A percentile compares a stretch with the other conserved stretches of the same genome.
Evolutionary conservation across 2,329 filamentous ascomycete genomes (phyloP).

Genomic region (Verticillium zaregamsianum): DNA sequence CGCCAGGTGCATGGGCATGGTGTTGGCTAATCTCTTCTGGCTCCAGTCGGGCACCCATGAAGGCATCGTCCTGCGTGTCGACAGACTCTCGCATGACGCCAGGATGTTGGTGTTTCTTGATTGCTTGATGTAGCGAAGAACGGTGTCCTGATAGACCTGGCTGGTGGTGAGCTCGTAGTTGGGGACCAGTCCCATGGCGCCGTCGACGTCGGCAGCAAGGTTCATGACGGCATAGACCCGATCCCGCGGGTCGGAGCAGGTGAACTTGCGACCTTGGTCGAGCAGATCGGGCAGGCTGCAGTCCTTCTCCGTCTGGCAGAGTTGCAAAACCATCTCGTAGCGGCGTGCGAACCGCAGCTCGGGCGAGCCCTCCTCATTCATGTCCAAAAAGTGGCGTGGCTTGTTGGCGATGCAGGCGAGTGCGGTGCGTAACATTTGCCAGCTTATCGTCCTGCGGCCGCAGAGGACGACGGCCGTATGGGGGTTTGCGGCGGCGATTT

Average conservation of each 20-base stretch:
- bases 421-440: neutral
- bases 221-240: slow-evolving; percentile 10
- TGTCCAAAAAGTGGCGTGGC: slow-evolving; percentile 1
- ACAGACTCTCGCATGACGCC: neutral
- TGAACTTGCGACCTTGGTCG: slow-evolving; percentile 9
- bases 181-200: slow-evolving; percentile 3
- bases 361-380: neutral
- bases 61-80: slow-evolving; percentile 4
- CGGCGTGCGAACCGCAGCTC: slow-evolving; percentile 3
- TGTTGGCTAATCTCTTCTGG: neutral
- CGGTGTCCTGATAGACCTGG: slow-evolving; percentile 4
- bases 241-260: slow-evolving; percentile 11
- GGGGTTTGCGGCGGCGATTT: slow-evolving; percentile 2
- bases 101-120: slow-evolving; percentile 1
- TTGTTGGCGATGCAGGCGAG: slow-evolving; percentile 3
- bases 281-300: slow-evolving; percentile 1
- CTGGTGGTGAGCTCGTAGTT: slow-evolving; percentile 3
- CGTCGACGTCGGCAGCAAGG: slow-evolving; percentile 11
- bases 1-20: slow-evolving; percentile 3
- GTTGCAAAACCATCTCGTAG: neutral
- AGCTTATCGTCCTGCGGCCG: neutral
- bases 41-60: slow-evolving; percentile 17
- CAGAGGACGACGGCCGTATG: neutral
- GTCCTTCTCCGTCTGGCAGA: neutral
- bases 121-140: slow-evolving; percentile 2